Percentiles rank a stretch among this genome's conserved stretches.
Evolutionary conservation across 2,329 filamentous ascomycete genomes (phyloP).

Genomic region (Talaromyces sp.): DNA sequence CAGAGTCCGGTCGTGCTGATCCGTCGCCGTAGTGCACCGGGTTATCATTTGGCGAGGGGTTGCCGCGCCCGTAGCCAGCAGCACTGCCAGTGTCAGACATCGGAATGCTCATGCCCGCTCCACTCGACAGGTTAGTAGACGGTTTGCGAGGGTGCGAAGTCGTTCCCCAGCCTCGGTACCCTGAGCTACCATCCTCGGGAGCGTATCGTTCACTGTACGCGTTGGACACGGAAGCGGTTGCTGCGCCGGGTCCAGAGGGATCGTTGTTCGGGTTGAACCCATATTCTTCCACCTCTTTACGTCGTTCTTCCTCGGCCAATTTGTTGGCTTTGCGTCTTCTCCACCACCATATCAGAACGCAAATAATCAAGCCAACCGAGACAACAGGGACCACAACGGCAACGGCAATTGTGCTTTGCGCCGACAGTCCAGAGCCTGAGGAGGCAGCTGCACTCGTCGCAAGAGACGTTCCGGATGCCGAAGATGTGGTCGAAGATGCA

Average conservation of each 20-base stretch:
- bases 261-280: slow-evolving; percentile 97
- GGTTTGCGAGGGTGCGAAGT: slow-evolving; percentile 73
- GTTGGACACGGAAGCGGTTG: slow-evolving; percentile 41
- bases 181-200: slow-evolving; percentile 44
- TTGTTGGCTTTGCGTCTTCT: slow-evolving; percentile 81
- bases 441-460: slow-evolving; percentile 12
- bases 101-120: slow-evolving; percentile 52
- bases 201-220: slow-evolving; percentile 27
- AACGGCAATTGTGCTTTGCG: slow-evolving; percentile 72
- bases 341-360: slow-evolving; percentile 78
- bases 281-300: slow-evolving; percentile 97
- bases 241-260: slow-evolving; percentile 64
- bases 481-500: background rate
- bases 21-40: slow-evolving; percentile 56
- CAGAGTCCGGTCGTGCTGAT: slow-evolving; percentile 51
- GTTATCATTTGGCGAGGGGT: slow-evolving; percentile 54
- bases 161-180: slow-evolving; percentile 93
- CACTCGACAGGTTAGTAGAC: slow-evolving; percentile 83
- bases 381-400: slow-evolving; percentile 92
- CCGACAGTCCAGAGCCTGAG: slow-evolving; percentile 30
- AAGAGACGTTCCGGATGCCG: background rate
- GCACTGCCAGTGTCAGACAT: slow-evolving; percentile 67
- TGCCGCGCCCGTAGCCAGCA: slow-evolving; percentile 46
- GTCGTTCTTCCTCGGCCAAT: slow-evolving; percentile 76
- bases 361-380: slow-evolving; percentile 73